phyloP scores from a whole-genome alignment of 768 basidiomycete genomes.

The Boletus pseudo-olivaceus region DNA sequence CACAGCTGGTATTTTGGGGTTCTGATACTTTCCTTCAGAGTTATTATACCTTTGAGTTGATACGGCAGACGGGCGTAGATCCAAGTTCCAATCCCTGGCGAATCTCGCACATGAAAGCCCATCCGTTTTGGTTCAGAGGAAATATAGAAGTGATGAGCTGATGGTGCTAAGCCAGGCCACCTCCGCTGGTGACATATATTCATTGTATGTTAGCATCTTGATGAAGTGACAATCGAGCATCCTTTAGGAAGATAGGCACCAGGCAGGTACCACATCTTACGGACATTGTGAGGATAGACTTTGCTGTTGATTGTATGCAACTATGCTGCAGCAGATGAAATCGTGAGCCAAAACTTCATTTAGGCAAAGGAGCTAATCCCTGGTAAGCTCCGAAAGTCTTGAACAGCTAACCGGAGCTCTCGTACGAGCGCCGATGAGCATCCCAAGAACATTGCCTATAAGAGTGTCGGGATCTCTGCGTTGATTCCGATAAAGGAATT shows the following conservation, averaged over 20 bases:
- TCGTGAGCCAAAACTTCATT: neutral
- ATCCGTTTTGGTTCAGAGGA: conserved; percentile 29
- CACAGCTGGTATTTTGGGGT: neutral
- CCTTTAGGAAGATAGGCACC: neutral
- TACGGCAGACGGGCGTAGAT: conserved; percentile 13
- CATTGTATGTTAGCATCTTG: neutral
- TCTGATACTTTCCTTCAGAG: conserved; percentile 5
- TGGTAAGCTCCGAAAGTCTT: neutral
- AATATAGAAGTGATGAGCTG: conserved; percentile 24
- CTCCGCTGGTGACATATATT: neutral
- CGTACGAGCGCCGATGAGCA: neutral
- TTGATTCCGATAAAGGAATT: neutral
- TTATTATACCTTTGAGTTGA: conserved; percentile 25
- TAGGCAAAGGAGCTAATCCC: neutral
- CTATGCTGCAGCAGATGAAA: neutral
- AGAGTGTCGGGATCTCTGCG: too few relatives aligned
- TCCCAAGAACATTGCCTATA: neutral
- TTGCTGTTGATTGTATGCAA: neutral
- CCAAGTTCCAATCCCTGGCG: conserved; percentile 23
- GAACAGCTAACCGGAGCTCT: neutral
- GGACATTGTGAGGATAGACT: neutral
- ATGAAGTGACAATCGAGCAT: neutral
- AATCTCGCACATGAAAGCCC: conserved; percentile 24
- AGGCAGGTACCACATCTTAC: neutral
- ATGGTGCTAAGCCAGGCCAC: neutral